Conservation (phyloP, 2,329 filamentous ascomycete species). For the Penicillium freii region DNA sequence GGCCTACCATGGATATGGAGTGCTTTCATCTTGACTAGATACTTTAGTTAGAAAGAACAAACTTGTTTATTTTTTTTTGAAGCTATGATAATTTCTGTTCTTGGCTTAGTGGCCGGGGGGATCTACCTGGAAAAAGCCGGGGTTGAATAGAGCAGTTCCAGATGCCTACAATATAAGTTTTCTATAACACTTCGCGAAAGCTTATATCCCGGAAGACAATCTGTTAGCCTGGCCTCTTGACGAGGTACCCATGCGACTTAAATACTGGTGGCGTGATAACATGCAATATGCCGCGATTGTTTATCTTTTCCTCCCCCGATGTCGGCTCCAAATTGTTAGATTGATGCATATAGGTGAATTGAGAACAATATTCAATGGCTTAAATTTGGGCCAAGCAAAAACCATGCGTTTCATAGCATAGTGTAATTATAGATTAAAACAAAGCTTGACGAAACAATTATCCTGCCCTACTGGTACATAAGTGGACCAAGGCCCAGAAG, state of each 20-base stretch:
- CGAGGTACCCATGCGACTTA: conserved; percentile 21
- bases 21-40: conserved; percentile 10
- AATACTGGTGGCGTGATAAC: conserved; percentile 12
- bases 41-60: conserved; percentile 7
- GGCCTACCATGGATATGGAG: conserved; percentile 7
- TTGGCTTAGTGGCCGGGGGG: conserved; percentile 5
- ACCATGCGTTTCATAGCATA: not conserved
- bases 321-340: not conserved
- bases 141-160: not conserved
- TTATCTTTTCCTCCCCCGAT: conserved; percentile 1
- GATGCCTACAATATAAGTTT: not conserved
- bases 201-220: conserved; percentile 47
- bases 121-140: not conserved
- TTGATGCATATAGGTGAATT: not conserved
- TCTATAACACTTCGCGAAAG: conserved; percentile 48
- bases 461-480: not conserved
- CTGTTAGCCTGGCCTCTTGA: conserved; percentile 52
- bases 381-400: not conserved
- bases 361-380: not conserved
- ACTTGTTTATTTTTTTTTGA: not conserved
- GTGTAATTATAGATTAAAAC: not conserved
- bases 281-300: conserved; percentile 1
- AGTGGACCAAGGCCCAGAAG: not conserved
- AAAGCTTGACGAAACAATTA: not conserved
- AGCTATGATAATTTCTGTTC: not conserved